phyloP scores from a whole-genome alignment of 176 grass and related monocot genomes.

The Aegilops umbellulata region DNA sequence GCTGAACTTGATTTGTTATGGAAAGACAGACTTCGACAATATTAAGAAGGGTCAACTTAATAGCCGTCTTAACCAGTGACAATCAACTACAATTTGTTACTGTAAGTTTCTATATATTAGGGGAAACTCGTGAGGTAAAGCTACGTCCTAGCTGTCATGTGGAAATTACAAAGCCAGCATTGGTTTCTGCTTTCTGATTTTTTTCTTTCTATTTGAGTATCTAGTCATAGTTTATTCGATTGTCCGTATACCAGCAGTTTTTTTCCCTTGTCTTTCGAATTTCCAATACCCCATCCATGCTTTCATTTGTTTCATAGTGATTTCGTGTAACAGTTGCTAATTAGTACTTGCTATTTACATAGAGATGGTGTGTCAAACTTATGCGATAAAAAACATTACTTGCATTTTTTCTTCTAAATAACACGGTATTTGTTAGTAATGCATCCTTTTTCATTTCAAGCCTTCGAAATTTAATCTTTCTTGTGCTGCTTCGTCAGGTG shows the following conservation, averaged over 20 bases:
- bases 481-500: slow-evolving; percentile 35
- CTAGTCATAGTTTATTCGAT: background rate
- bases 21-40: background rate
- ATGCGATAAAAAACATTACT: background rate
- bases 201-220: background rate
- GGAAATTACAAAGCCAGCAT: background rate
- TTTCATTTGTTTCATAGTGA: background rate
- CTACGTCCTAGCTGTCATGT: background rate
- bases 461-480: background rate
- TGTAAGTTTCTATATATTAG: background rate
- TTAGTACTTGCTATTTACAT: background rate
- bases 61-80: background rate
- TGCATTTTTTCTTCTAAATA: background rate
- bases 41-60: background rate
- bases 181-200: background rate
- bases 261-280: background rate
- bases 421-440: background rate
- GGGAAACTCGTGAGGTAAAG: background rate
- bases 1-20: background rate
- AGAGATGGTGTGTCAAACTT: background rate
- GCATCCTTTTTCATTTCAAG: background rate
- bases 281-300: background rate
- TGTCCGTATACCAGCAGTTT: background rate
- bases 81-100: background rate
- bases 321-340: background rate